Percentiles rank a stretch among this genome's conserved stretches.
Conservation (phyloP, 2,329 filamentous ascomycete species). For the Verticillium nubilum region DNA sequence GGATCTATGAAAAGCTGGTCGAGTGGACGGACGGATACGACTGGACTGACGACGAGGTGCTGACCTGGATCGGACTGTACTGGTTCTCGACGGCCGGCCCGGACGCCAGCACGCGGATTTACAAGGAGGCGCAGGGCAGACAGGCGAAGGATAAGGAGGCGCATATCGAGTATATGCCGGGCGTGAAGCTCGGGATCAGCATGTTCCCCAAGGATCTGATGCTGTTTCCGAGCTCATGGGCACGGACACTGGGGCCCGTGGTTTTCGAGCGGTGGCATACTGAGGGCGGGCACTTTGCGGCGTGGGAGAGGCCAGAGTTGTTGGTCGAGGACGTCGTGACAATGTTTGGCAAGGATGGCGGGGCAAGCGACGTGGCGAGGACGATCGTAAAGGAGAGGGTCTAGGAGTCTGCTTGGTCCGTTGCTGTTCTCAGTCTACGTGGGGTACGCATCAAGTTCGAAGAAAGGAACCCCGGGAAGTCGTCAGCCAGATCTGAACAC, state of each 20-base stretch:
- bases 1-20: slow-evolving; percentile 77
- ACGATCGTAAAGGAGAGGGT: neutral
- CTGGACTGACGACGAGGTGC: slow-evolving; percentile 71
- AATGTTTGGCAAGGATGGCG: slow-evolving; percentile 52
- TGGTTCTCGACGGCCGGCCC: slow-evolving; percentile 65
- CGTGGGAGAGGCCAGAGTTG: slow-evolving; percentile 49
- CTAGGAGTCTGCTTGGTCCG: neutral
- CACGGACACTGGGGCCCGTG: slow-evolving; percentile 51
- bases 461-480: neutral
- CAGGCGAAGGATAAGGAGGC: slow-evolving; percentile 6
- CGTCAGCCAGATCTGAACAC: neutral
- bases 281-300: slow-evolving; percentile 56
- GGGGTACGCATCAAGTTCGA: neutral
- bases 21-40: slow-evolving; percentile 69
- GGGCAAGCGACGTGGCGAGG: slow-evolving; percentile 30
- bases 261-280: slow-evolving; percentile 48
- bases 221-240: slow-evolving; percentile 50
- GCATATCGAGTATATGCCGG: slow-evolving; percentile 32
- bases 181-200: slow-evolving; percentile 39
- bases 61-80: slow-evolving; percentile 72
- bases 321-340: slow-evolving; percentile 46
- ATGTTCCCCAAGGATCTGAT: slow-evolving; percentile 55
- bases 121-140: slow-evolving; percentile 54
- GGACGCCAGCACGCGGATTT: slow-evolving; percentile 62
- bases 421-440: neutral